Percentiles rank a stretch among this genome's conserved stretches.
Evolutionary conservation across 2,329 filamentous ascomycete species (phyloP).

Genomic region (Claviceps fusiformis): DNA sequence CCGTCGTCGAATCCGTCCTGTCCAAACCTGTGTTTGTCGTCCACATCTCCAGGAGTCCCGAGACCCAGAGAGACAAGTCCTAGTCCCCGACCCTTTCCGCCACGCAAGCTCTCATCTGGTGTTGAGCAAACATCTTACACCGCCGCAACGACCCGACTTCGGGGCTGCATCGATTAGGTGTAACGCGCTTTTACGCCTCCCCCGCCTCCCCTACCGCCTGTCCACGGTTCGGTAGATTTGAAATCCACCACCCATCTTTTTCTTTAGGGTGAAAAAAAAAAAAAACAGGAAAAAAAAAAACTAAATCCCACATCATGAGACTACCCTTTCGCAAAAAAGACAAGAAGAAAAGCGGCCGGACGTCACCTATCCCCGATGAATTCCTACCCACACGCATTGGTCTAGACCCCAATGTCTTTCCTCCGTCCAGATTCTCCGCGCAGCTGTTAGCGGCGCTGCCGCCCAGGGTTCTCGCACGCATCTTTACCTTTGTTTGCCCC

Average conservation of each 20-base stretch:
- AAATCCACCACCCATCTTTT: neutral
- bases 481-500: slow-evolving; percentile 74
- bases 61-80: neutral
- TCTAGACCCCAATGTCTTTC: slow-evolving; percentile 16
- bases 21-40: neutral
- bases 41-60: neutral
- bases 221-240: neutral
- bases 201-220: too few species aligned
- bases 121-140: neutral
- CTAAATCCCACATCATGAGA: slow-evolving; percentile 17
- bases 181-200: neutral
- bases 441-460: slow-evolving; percentile 43
- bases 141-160: neutral
- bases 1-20: neutral
- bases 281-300: neutral
- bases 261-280: neutral
- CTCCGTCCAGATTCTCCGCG: slow-evolving; percentile 28
- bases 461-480: slow-evolving; percentile 54
- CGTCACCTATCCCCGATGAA: slow-evolving; percentile 15
- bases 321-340: slow-evolving; percentile 24
- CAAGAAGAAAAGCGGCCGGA: slow-evolving; percentile 20
- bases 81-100: neutral
- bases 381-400: slow-evolving; percentile 14
- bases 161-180: neutral
- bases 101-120: neutral